phyloP scores from a whole-genome alignment of 148 eudicot genomes.

The Camellia lanceoleosa region DNA sequence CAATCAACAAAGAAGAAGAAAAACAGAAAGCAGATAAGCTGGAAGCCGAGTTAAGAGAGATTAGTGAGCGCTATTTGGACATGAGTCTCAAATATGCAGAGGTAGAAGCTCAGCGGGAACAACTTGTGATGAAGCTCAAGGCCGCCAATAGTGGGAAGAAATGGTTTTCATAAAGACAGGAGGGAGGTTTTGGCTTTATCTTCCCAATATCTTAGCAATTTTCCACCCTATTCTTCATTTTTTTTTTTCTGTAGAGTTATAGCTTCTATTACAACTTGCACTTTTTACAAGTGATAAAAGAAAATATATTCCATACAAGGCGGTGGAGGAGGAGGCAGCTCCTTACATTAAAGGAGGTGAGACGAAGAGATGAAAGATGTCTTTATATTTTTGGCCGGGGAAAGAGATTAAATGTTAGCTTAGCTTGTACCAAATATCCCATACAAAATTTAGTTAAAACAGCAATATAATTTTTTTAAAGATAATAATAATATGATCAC shows the following conservation, averaged over 20 bases:
- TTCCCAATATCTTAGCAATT: background rate
- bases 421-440: background rate
- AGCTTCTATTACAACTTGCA: background rate
- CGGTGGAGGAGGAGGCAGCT: background rate
- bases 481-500: background rate
- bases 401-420: background rate
- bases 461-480: background rate
- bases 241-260: background rate
- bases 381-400: background rate
- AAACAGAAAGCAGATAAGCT: constrained; percentile 20
- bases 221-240: background rate
- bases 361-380: background rate
- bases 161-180: constrained; percentile 44
- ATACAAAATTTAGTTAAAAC: background rate
- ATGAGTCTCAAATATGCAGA: constrained; percentile 75
- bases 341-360: too few species aligned
- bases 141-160: constrained; percentile 36
- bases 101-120: constrained; percentile 71
- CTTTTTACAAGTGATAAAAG: background rate
- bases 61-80: constrained; percentile 57
- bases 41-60: constrained; percentile 54
- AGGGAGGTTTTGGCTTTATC: background rate
- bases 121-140: constrained; percentile 68
- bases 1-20: constrained; percentile 19
- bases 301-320: background rate